Percentiles rank a stretch among this genome's conserved stretches.
Evolutionary conservation across 306 rosid genomes (phyloP).

Genomic region (Sindora glabra): DNA sequence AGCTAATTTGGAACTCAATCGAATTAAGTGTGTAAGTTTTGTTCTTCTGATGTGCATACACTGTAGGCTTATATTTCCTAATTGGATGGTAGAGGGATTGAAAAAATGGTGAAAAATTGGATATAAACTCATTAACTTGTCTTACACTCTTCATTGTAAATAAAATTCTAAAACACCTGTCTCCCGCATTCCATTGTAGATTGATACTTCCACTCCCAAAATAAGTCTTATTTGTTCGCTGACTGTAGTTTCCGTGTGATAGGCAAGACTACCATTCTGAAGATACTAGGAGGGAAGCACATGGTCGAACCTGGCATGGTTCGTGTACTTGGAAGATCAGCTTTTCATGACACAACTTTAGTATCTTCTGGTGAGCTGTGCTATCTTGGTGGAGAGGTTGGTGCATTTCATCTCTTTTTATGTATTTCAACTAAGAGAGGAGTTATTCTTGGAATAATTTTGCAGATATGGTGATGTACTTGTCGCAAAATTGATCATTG

Average conservation of each 20-base stretch:
- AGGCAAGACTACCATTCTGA: conserved; percentile 78
- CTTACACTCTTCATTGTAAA: too few relatives aligned
- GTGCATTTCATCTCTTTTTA: not conserved
- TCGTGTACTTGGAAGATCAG: conserved; percentile 84
- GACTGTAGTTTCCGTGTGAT: not conserved
- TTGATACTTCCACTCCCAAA: not conserved
- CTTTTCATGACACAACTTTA: conserved; percentile 78
- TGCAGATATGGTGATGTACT: too few relatives aligned
- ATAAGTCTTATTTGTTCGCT: not conserved
- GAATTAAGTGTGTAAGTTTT: not conserved
- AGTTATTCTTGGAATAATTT: not conserved
- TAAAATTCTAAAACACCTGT: too few relatives aligned
- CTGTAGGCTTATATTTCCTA: not conserved
- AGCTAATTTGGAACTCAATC: not conserved
- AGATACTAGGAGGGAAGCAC: conserved; percentile 91
- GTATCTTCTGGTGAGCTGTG: conserved; percentile 71
- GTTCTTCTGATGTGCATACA: too few relatives aligned
- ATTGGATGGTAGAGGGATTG: not conserved
- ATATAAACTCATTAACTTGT: too few relatives aligned
- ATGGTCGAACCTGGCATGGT: conserved; percentile 89
- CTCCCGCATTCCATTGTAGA: not conserved
- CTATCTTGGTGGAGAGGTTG: conserved; percentile 89
- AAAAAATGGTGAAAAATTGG: not conserved
- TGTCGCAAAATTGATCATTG: not conserved
- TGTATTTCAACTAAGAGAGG: not conserved